Conservation (phyloP, 2,329 filamentous ascomycete genomes). For the Talaromyces sp. region DNA sequence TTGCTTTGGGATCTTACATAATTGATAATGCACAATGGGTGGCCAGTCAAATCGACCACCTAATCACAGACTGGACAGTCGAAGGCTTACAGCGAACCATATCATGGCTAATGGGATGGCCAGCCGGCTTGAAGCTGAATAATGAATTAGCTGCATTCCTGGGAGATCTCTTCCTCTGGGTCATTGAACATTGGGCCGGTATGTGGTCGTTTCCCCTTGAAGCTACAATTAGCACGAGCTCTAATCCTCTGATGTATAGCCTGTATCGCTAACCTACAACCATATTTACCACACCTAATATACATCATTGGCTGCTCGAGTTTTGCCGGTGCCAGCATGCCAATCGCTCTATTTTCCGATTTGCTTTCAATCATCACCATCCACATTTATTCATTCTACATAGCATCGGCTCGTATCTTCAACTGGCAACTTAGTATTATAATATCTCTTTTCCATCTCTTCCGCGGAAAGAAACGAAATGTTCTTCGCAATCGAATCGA, state of each 20-base stretch:
- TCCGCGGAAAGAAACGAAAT: constrained; percentile 96
- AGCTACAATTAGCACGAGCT: not conserved
- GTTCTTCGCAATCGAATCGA: constrained; percentile 95
- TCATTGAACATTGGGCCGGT: constrained; percentile 97
- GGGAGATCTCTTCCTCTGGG: constrained; percentile 94
- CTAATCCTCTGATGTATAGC: constrained; percentile 41
- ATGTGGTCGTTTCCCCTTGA: constrained; percentile 31
- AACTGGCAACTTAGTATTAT: constrained; percentile 98
- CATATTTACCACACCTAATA: constrained; percentile 77
- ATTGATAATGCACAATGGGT: constrained; percentile 89
- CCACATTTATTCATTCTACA: constrained; percentile 97
- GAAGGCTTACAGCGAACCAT: constrained; percentile 84
- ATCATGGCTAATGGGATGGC: constrained; percentile 92
- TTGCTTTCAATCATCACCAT: constrained; percentile 84
- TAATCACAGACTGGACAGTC: constrained; percentile 78
- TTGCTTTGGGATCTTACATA: constrained; percentile 92
- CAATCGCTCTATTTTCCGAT: constrained; percentile 92
- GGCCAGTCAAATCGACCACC: constrained; percentile 67
- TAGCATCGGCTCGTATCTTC: constrained; percentile 92
- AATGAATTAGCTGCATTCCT: constrained; percentile 89
- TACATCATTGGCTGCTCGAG: constrained; percentile 91
- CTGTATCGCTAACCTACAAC: constrained; percentile 71
- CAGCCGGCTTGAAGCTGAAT: constrained; percentile 91
- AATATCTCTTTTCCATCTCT: constrained; percentile 95
- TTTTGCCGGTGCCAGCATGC: constrained; percentile 94